Evolutionary conservation across 2,329 filamentous ascomycete species (phyloP), one percentile per base, ranked within the genome.

Genomic region (Epichloe sibirici): DNA sequence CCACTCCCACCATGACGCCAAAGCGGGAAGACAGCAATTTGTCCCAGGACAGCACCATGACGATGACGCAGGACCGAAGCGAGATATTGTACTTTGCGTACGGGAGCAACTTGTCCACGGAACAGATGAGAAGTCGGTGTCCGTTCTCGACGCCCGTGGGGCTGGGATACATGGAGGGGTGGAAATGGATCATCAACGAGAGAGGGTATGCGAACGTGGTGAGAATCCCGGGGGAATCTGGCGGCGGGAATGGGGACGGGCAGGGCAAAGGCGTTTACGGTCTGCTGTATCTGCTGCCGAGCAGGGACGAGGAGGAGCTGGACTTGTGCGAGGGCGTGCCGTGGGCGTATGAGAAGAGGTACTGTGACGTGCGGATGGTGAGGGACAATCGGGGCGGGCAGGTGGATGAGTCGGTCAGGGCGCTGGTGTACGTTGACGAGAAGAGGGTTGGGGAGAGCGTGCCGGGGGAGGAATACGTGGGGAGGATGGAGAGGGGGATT

Each of bases 181-280:
- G 81, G 71, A 69, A 65, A 45, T 88, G 82, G 82, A 72, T 85
- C 51, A 86, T 88, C 69, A 84, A 82, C 61, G 65, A 70, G 45
- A 74, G 83, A 2, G 83, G 83, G 13, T 86, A 82, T 62, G 85
- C 85, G 40, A 88, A 87, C 61, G 70, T 88, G n/a, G 74, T 81
- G 42, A 50, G 28, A 31, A 3, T 9, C 28, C 28, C 8, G 28
- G 28, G 28, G 17, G 17, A 17, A 17, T 17, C 17, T 2, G 17
- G 17, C 17, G n/a, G n/a, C n/a, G n/a, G n/a, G n/a, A n/a, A n/a
- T n/a, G 17, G 17, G 17, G 17, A 17, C 17, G 17, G 17, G 17
- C 17, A 28, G 38, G 45, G 53, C 17, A 57, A 57, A 56, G 3
- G 59, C 68, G 75, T 82, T 38, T 81, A 77, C 64, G 80, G 80